Evolutionary conservation across 768 basidiomycete species (phyloP).

Genomic region (Daedaleopsis sinensis): DNA sequence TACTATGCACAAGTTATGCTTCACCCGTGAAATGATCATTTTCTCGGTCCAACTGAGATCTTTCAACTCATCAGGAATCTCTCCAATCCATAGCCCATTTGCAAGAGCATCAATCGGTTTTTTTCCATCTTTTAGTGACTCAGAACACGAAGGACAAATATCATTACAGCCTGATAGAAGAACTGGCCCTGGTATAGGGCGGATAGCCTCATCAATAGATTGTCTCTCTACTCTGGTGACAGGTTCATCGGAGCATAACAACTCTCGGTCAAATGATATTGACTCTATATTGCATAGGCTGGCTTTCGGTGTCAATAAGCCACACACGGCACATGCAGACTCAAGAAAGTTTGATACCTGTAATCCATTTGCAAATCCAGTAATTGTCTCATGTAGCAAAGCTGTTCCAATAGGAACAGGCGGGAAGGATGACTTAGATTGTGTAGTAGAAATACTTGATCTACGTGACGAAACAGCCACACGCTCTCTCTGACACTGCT

Average conservation of each 20-base stretch:
- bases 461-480: too few relatives aligned
- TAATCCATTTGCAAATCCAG: too few relatives aligned
- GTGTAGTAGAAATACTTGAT: too few relatives aligned
- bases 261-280: background rate
- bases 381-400: background rate
- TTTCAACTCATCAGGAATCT: constrained; percentile 33
- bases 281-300: too few relatives aligned
- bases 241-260: background rate
- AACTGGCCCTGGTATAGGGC: background rate
- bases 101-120: constrained; percentile 25
- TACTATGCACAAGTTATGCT: constrained; percentile 36
- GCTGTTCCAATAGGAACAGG: background rate
- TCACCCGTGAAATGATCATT: constrained; percentile 29
- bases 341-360: too few relatives aligned
- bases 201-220: background rate
- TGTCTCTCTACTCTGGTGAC: background rate
- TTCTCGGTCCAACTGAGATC: constrained; percentile 36
- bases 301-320: too few relatives aligned
- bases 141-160: background rate
- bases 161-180: background rate
- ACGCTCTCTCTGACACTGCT: background rate
- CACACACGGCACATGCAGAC: too few relatives aligned
- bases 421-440: background rate
- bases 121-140: background rate
- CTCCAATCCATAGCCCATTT: constrained; percentile 41